A percentile compares a stretch with the other conserved stretches of the same genome.
These are phyloP conservation scores for Puccinia coronata DNA, from an alignment of 1,284 basidiomycete species.

Conservation along the genomic window DNA sequence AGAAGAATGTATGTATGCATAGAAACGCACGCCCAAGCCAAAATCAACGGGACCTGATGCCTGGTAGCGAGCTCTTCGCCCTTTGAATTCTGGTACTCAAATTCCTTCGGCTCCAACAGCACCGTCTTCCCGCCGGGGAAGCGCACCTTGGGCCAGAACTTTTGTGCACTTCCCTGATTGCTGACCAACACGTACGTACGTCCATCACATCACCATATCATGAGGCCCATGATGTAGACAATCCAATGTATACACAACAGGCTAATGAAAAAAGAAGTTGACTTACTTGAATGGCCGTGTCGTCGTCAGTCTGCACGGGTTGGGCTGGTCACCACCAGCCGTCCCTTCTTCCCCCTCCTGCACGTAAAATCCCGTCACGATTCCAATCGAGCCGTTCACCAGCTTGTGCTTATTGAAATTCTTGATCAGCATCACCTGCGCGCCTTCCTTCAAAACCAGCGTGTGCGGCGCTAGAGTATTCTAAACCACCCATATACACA, in stretches of 20 bases:
- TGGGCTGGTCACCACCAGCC: neutral
- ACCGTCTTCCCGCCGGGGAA: constrained; percentile 56
- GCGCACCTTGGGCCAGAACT: constrained; percentile 53
- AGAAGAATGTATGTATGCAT: neutral
- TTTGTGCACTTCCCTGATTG: constrained; percentile 51
- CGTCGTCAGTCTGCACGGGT: constrained; percentile 44
- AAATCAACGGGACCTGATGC: constrained; percentile 41
- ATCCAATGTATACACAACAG: neutral
- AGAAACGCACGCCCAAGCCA: constrained; percentile 45
- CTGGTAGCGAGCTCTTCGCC: constrained; percentile 56
- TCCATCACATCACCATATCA: too few species aligned
- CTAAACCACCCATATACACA: too few species aligned
- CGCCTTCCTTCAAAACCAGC: constrained; percentile 69
- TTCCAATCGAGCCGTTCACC: constrained; percentile 81
- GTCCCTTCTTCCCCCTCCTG: constrained; percentile 56
- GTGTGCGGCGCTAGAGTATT: constrained; percentile 59
- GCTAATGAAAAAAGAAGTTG: neutral
- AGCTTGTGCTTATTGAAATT: constrained; percentile 69
- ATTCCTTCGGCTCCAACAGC: constrained; percentile 50
- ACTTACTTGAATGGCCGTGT: constrained; percentile 9
- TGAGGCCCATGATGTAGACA: too few species aligned
- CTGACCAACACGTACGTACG: constrained; percentile 52
- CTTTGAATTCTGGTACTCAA: constrained; percentile 57
- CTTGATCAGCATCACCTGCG: constrained; percentile 73
- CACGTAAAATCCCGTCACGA: constrained; percentile 67